These are phyloP conservation scores for Rhodofomes roseus DNA, from an alignment of 1,284 basidiomycete species.

Conservation along the genomic window DNA sequence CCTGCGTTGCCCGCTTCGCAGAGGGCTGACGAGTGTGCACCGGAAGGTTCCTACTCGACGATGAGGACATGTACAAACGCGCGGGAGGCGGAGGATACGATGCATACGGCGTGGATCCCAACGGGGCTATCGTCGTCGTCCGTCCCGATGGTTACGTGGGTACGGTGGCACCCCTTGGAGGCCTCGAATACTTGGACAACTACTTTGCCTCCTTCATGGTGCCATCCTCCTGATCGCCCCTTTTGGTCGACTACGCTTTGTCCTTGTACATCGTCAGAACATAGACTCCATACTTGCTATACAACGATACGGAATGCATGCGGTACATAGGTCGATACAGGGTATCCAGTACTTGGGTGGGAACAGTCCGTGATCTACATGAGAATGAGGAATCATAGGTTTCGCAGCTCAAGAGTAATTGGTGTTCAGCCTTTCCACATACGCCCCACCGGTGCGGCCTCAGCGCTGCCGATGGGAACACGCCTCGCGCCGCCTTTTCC, in stretches of 20 bases:
- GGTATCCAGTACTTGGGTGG: neutral
- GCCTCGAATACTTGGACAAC: constrained; percentile 35
- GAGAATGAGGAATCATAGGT: too few species aligned
- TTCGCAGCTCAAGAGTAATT: neutral
- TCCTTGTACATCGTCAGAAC: neutral
- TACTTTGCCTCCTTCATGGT: constrained; percentile 47
- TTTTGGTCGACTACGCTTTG: neutral
- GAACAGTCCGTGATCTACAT: neutral
- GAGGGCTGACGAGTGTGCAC: neutral
- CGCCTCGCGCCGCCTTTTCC: constrained; percentile 46
- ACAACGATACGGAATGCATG: neutral
- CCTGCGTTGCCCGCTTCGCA: neutral
- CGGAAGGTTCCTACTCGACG: constrained; percentile 31
- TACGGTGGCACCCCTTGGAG: constrained; percentile 47
- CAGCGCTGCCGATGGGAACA: constrained; percentile 54
- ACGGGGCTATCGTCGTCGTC: constrained; percentile 62
- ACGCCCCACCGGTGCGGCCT: constrained; percentile 38
- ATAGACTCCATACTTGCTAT: neutral
- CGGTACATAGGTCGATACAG: neutral
- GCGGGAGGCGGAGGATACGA: constrained; percentile 41
- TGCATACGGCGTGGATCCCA: constrained; percentile 48
- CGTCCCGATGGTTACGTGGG: constrained; percentile 78
- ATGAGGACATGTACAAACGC: constrained; percentile 31
- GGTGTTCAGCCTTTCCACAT: constrained; percentile 29
- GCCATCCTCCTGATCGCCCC: neutral